Percentiles rank a stretch among this genome's conserved stretches.
Conservation (phyloP, 768 basidiomycete species). For the Leccinum imitatum region DNA sequence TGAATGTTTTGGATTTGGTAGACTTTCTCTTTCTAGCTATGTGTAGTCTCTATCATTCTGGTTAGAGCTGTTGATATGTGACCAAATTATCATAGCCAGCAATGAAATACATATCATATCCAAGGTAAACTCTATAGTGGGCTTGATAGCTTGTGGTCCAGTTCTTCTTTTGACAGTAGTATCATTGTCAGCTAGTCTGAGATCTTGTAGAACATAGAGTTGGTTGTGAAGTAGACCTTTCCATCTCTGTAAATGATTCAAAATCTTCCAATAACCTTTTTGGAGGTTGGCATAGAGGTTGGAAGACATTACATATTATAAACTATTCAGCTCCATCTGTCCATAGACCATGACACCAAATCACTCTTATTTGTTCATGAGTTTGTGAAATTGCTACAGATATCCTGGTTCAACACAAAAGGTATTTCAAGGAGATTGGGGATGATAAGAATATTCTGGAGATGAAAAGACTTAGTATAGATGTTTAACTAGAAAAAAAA, state of each 20-base stretch:
- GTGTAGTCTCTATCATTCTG: no score
- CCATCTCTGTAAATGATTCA: neutral
- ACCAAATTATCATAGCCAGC: neutral
- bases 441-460: neutral
- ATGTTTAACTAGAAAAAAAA: neutral
- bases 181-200: neutral
- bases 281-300: neutral
- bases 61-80: no score
- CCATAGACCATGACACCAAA: neutral
- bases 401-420: slow-evolving; percentile 1
- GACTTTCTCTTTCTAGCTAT: no score
- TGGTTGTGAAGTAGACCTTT: neutral
- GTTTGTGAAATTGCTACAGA: slow-evolving; percentile 4
- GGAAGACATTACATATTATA: neutral
- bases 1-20: no score
- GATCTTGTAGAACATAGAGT: neutral
- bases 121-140: neutral
- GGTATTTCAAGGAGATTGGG: neutral
- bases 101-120: neutral
- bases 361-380: neutral
- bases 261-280: neutral
- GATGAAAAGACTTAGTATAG: neutral
- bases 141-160: neutral
- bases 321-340: slow-evolving; percentile 1
- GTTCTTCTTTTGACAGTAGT: neutral